Evolutionary conservation across 371 early-diverging fungal species (phyloP), one percentile per base, ranked within the genome.

Genomic region (Apophysomyces sp.): DNA sequence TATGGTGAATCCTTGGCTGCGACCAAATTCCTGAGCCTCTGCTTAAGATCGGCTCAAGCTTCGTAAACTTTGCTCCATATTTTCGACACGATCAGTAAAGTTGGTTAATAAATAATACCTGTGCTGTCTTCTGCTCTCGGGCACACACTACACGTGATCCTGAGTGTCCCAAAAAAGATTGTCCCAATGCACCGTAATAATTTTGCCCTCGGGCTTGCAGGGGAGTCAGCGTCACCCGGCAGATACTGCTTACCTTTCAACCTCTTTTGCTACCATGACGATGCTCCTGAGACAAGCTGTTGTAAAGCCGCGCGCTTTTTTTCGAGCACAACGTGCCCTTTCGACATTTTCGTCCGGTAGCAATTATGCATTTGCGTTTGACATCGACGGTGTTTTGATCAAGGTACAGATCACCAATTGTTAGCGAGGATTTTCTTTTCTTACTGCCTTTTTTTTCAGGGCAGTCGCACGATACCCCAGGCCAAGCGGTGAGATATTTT

Each of bases 361-460:
- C 34, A 73, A 79, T 34, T 86, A 82, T 72, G 90, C 85, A 1
- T 82, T 91, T 68, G 91, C 88, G 28, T 86, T 92, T 59, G 92
- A 92, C 60, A 89, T 92, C 68, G 92, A 92, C 62, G 92, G 92
- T 44, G 92, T 92, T 27, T 81, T 92, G 52, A 83, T 91, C 62
- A 89, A 89, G 75, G 89, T 87, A 71, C 54, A 31, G 13, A 34
- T 30, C 16, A 27, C 15, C 12, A 16, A 24, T 28, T 44, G 21
- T n/a, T 30, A 40, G 21, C 21, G 21, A 37, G 9, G 3, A 4
- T 37, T 21, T 44, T 3, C n/a, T 2, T 30, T 11, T 39, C 15
- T 65, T 39, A 26, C 29, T 36, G 12, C 34, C 37, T 11, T 21
- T 28, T 37, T 39, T 37, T 1, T 24, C 28, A 78, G 76, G 78